A percentile compares a stretch with the other conserved stretches of the same genome.
Evolutionary conservation across 139 green algal species (phyloP).

Genomic region (Raphidocelis subcapitata): DNA sequence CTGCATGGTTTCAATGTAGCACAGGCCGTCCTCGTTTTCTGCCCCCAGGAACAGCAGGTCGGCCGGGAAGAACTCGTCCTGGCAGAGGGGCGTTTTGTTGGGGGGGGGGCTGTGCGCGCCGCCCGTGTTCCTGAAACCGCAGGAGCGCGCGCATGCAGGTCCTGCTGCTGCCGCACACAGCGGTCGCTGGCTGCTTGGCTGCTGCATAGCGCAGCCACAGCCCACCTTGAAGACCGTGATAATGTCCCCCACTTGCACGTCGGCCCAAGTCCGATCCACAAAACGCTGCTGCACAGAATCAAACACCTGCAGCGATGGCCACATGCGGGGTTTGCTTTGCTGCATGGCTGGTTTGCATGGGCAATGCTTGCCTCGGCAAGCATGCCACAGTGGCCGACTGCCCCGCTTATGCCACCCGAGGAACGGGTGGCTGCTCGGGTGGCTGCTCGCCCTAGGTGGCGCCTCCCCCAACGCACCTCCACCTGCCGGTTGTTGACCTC

Average conservation of each 20-base stretch:
- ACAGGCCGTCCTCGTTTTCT: constrained; percentile 69
- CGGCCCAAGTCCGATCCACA: constrained; percentile 45
- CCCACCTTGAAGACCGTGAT: constrained; percentile 51
- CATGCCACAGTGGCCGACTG: too few relatives aligned
- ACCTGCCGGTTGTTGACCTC: constrained; percentile 69
- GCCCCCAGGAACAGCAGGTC: constrained; percentile 81
- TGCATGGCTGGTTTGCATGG: too few relatives aligned
- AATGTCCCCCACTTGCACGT: constrained; percentile 66
- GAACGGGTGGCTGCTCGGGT: too few relatives aligned
- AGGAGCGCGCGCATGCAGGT: neutral
- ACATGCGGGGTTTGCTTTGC: neutral
- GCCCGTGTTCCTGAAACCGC: too few relatives aligned
- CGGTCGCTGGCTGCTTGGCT: constrained; percentile 28
- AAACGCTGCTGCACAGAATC: constrained; percentile 26
- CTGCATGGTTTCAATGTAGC: constrained; percentile 91
- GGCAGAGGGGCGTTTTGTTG: too few relatives aligned
- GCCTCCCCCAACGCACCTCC: constrained; percentile 39
- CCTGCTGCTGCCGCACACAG: constrained; percentile 26
- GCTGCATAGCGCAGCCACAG: neutral
- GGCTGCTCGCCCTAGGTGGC: constrained; percentile 23
- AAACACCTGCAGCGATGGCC: constrained; percentile 19
- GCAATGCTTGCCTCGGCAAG: too few relatives aligned
- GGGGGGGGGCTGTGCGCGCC: too few relatives aligned
- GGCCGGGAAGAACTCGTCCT: constrained; percentile 76
- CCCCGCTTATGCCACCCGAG: too few relatives aligned